phyloP scores from a whole-genome alignment of 2,329 filamentous ascomycete genomes.

The Cercospora canescens region DNA sequence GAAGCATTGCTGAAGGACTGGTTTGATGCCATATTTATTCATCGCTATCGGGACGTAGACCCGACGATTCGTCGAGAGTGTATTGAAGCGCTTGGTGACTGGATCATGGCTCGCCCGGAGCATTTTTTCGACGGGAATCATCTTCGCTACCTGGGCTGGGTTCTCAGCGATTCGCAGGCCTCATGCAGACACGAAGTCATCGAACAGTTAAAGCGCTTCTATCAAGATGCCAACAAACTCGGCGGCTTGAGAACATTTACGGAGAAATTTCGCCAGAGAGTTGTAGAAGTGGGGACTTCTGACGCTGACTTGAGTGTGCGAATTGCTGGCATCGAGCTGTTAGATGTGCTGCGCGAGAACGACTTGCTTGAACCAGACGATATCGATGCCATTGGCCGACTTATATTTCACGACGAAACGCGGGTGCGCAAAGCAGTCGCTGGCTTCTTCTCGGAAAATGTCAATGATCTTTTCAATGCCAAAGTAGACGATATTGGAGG shows the following conservation, averaged over 20 bases:
- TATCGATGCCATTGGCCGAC: constrained; percentile 80
- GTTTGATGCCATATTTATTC: constrained; percentile 90
- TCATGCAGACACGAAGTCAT: constrained; percentile 81
- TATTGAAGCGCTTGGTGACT: constrained; percentile 79
- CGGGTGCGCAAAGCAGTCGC: constrained; percentile 86
- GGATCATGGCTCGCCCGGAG: constrained; percentile 83
- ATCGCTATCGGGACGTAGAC: constrained; percentile 93
- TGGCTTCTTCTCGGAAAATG: constrained; percentile 84
- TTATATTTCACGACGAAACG: constrained; percentile 85
- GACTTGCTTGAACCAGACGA: constrained; percentile 89
- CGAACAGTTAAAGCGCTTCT: constrained; percentile 76
- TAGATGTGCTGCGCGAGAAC: constrained; percentile 78
- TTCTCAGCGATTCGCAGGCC: constrained; percentile 78
- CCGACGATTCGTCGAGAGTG: constrained; percentile 86
- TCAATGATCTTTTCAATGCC: constrained; percentile 76
- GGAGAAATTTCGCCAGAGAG: constrained; percentile 79
- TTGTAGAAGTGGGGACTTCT: constrained; percentile 89
- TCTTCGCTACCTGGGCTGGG: constrained; percentile 92
- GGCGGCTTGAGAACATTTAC: constrained; percentile 82
- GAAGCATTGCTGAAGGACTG: constrained; percentile 77
- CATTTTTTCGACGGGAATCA: constrained; percentile 90
- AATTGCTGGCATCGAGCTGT: constrained; percentile 74
- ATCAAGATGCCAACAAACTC: constrained; percentile 77
- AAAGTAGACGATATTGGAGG: constrained; percentile 85
- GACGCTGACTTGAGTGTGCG: constrained; percentile 82